Evolutionary conservation across 2,329 filamentous ascomycete genomes (phyloP).

Genomic region (Didymella segeticola): DNA sequence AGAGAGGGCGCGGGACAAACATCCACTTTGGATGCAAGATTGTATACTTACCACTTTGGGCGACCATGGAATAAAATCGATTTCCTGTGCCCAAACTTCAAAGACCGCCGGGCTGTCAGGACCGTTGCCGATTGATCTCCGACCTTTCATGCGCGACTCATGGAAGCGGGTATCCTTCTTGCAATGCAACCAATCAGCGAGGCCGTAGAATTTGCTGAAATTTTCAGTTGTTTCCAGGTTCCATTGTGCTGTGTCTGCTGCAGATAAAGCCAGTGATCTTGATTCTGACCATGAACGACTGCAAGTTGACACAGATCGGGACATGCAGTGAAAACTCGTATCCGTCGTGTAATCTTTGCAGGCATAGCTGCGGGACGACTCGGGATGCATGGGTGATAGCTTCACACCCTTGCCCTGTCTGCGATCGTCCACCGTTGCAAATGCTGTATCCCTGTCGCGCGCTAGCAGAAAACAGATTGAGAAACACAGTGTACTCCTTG

Average conservation of each 20-base stretch:
- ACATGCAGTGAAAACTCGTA: constrained; percentile 18
- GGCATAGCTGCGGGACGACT: constrained; percentile 38
- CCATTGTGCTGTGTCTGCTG: not conserved
- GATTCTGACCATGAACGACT: constrained; percentile 6
- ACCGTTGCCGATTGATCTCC: constrained; percentile 22
- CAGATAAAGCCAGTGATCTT: not conserved
- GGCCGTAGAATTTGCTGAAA: not conserved
- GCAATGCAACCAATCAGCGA: not conserved
- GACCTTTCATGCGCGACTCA: constrained; percentile 13
- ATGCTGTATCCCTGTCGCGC: constrained; percentile 41
- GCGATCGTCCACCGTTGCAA: constrained; percentile 43
- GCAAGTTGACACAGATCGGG: constrained; percentile 24
- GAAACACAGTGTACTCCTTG: constrained; percentile 15
- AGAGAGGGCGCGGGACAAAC: no score
- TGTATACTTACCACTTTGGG: no score
- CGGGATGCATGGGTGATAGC: constrained; percentile 40
- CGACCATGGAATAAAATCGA: no score
- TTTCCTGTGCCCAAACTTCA: no score
- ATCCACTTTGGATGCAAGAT: no score
- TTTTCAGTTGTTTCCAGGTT: not conserved
- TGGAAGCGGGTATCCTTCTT: not conserved
- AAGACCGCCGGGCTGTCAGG: constrained; percentile 16
- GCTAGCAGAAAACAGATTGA: constrained; percentile 28
- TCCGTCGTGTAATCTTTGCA: constrained; percentile 24
- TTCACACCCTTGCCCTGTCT: constrained; percentile 36